These are phyloP conservation scores for Coniochaeta prunicola DNA, from an alignment of 2,329 filamentous ascomycete genomes.

Conservation along the genomic window DNA sequence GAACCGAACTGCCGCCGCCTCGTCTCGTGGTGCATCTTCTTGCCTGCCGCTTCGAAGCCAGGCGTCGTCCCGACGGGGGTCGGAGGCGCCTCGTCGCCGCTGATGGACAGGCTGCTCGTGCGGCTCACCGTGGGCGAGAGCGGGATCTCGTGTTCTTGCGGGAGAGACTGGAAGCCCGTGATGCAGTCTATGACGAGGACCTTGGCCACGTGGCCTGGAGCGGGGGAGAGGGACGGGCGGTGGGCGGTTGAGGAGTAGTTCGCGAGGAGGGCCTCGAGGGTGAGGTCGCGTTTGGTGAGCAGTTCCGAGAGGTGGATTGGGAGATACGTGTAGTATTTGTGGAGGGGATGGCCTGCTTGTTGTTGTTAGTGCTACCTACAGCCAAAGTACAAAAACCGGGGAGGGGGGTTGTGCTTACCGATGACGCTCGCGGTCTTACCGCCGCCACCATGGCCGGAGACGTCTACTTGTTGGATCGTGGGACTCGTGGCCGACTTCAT, in stretches of 20 bases:
- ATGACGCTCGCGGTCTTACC: slow-evolving; percentile 32
- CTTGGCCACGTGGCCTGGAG: slow-evolving; percentile 22
- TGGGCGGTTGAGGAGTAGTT: slow-evolving; percentile 23
- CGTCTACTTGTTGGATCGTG: slow-evolving; percentile 49
- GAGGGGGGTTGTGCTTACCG: slow-evolving; percentile 20
- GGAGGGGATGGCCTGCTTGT: slow-evolving; percentile 55
- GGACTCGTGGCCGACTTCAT: slow-evolving; percentile 53
- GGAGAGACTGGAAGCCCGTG: slow-evolving; percentile 40
- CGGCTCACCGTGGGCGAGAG: slow-evolving; percentile 39
- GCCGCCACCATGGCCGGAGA: slow-evolving; percentile 37
- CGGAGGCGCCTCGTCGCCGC: not conserved
- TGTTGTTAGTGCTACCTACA: not conserved
- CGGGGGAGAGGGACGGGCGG: slow-evolving; percentile 22
- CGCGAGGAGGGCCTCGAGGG: slow-evolving; percentile 39
- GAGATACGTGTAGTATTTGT: slow-evolving; percentile 55
- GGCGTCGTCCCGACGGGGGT: not conserved
- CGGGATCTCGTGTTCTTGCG: slow-evolving; percentile 35
- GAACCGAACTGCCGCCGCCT: slow-evolving; percentile 52
- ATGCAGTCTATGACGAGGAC: slow-evolving; percentile 60
- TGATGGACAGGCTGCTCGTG: slow-evolving; percentile 17
- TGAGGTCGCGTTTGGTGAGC: slow-evolving; percentile 33
- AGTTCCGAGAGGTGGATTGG: slow-evolving; percentile 53
- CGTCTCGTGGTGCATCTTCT: slow-evolving; percentile 50
- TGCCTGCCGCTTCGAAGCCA: slow-evolving; percentile 29
- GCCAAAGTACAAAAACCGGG: too few species aligned